These are phyloP conservation scores for Ulota crispa DNA, from an alignment of 225 moss, liverwort and hornwort genomes.

Conservation along the genomic window DNA sequence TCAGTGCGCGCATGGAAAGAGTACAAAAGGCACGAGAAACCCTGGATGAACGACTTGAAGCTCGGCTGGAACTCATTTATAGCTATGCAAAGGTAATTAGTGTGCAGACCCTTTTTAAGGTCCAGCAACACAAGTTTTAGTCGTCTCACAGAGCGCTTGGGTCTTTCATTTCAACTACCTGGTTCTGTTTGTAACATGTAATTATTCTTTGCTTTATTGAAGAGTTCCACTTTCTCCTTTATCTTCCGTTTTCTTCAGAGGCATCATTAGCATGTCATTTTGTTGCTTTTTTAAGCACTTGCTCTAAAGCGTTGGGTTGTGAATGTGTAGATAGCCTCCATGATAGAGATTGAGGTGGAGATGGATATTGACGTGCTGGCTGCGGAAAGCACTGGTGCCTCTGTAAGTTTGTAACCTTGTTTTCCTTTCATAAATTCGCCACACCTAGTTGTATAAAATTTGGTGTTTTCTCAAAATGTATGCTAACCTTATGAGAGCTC, in stretches of 20 bases:
- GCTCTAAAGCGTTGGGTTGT: not conserved
- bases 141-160: not conserved
- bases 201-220: not conserved
- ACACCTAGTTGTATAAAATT: not conserved
- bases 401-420: slow-evolving; percentile 38
- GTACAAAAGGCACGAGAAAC: slow-evolving; percentile 81
- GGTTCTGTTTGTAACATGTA: not conserved
- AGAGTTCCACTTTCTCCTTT: not conserved
- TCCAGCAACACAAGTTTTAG: not conserved
- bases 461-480: not conserved
- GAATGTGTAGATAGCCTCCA: slow-evolving; percentile 77
- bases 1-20: slow-evolving; percentile 93
- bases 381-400: slow-evolving; percentile 84
- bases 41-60: slow-evolving; percentile 84
- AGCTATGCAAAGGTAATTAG: slow-evolving; percentile 84
- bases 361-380: slow-evolving; percentile 96
- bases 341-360: slow-evolving; percentile 99
- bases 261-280: not conserved
- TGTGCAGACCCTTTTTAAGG: not conserved
- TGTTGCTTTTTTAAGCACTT: slow-evolving; percentile 1
- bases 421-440: not conserved
- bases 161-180: not conserved
- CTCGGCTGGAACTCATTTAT: slow-evolving; percentile 83
- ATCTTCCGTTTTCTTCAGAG: not conserved
- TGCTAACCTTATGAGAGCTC: not conserved